These are phyloP conservation scores for Botrytis hyacinthi DNA, from an alignment of 2,329 filamentous ascomycete species.

Conservation along the genomic window DNA sequence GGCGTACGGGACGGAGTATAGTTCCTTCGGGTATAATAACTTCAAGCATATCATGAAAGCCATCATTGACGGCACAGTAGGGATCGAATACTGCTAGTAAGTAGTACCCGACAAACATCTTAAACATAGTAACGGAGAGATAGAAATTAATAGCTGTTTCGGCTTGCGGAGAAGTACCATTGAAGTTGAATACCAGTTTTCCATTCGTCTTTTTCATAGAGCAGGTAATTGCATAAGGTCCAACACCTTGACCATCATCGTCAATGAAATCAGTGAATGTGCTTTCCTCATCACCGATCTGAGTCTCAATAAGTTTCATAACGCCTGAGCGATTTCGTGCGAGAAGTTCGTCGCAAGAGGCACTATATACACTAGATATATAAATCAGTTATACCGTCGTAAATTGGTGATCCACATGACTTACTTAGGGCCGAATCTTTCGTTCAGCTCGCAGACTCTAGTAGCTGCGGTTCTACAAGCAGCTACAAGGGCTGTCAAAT, in stretches of 20 bases:
- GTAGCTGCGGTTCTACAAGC: slow-evolving; percentile 10
- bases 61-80: neutral
- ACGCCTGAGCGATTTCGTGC: slow-evolving; percentile 5
- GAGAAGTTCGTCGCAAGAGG: slow-evolving; percentile 9
- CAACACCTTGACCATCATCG: slow-evolving; percentile 12
- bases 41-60: slow-evolving; percentile 10
- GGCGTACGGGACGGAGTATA: slow-evolving; percentile 7
- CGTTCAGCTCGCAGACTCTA: slow-evolving; percentile 9
- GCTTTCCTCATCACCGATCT: slow-evolving; percentile 6
- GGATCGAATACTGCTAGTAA: slow-evolving; percentile 6
- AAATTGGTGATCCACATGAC: neutral
- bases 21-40: slow-evolving; percentile 4
- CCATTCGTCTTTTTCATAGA: slow-evolving; percentile 4
- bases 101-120: slow-evolving; percentile 14
- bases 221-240: slow-evolving; percentile 8
- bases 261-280: slow-evolving; percentile 3
- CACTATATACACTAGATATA: slow-evolving; percentile 4
- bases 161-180: slow-evolving; percentile 9
- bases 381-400: neutral
- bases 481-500: slow-evolving; percentile 15
- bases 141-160: slow-evolving; percentile 17
- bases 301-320: slow-evolving; percentile 10
- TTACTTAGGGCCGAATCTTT: slow-evolving; percentile 15
- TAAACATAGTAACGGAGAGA: slow-evolving; percentile 12
- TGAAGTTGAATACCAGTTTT: slow-evolving; percentile 11